phyloP scores from a whole-genome alignment of 331 rosid genomes.

The Rhamnella rubrinervis region DNA sequence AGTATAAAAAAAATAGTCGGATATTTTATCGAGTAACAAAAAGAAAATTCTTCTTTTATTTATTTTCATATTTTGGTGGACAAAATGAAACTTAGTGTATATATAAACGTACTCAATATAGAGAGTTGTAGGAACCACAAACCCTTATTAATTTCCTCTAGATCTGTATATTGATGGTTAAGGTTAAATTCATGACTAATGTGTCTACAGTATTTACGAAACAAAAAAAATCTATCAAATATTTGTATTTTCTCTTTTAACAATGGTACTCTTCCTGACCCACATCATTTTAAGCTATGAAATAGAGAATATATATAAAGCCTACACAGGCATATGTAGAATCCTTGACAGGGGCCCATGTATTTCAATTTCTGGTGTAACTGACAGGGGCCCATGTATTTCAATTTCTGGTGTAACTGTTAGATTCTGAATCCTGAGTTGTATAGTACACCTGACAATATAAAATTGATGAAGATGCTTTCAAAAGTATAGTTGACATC shows the following conservation, averaged over 20 bases:
- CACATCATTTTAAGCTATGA: neutral
- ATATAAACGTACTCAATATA: neutral
- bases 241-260: too few relatives aligned
- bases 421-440: neutral
- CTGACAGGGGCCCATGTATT: neutral
- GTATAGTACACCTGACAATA: neutral
- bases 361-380: neutral
- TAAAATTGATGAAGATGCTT: neutral
- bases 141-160: too few relatives aligned
- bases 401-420: neutral
- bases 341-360: neutral
- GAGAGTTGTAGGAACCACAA: too few relatives aligned
- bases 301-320: neutral
- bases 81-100: conserved; percentile 3
- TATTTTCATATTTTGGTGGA: conserved; percentile 30
- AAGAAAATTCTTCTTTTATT: conserved; percentile 10
- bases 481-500: conserved; percentile 1
- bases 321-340: neutral
- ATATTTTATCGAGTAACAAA: neutral
- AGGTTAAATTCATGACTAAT: too few relatives aligned
- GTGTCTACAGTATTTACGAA: too few relatives aligned
- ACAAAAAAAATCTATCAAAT: too few relatives aligned
- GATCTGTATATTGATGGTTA: too few relatives aligned
- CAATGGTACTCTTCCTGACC: neutral
- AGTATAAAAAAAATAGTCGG: neutral